Base-by-base conservation (phyloP, 306 rosid genomes). In the Carpinus fangiana region DNA sequence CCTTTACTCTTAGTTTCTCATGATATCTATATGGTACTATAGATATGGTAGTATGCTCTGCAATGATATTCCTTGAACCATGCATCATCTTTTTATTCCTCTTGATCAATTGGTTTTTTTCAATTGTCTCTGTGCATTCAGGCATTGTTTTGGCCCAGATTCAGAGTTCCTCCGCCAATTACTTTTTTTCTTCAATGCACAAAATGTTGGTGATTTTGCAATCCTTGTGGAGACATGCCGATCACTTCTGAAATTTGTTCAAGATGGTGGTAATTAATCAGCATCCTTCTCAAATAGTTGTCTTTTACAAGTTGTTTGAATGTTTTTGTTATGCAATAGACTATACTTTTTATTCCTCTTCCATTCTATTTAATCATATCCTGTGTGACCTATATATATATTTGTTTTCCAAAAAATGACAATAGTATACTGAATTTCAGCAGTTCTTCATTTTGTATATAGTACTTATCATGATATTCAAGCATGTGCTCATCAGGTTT, bases 141-240 rank as follows among this genome's bases (percentile, higher is more conserved):
- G 98, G 92, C 78, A 74, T 81, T 89, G 93, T 85, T 95, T 91
- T 82, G 91, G 93, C 82, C 87, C 89, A 43, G 90, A 90, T 75
- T 95, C 98, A 77, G 98, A 90, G 84, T 95, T 92, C 84, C 89
- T 95, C 64, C 89, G 92, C 81, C 92, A 86, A 86, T 81, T 95
- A 80, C 93, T 95, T 52, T 95, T 85, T 86, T 95, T 92, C 97
- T 92, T 90, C 41, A 82, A 95, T 70, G 90, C 88, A 51, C 85
- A 79, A 76, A 84, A 82, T 50, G 78, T 16, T 61, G 90, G 78
- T 31, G 98, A 95, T 86, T 86, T 95, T 81, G 78, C 77, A 54
- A 68, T 81, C 82, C 97, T 95, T 71, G 91, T 89, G 89, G 91
- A 91, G 86, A 86, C 87, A 31, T 92, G 98, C 84, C 93, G 92